phyloP scores from a whole-genome alignment of 345 rosid species.

The Citrus trifoliata region DNA sequence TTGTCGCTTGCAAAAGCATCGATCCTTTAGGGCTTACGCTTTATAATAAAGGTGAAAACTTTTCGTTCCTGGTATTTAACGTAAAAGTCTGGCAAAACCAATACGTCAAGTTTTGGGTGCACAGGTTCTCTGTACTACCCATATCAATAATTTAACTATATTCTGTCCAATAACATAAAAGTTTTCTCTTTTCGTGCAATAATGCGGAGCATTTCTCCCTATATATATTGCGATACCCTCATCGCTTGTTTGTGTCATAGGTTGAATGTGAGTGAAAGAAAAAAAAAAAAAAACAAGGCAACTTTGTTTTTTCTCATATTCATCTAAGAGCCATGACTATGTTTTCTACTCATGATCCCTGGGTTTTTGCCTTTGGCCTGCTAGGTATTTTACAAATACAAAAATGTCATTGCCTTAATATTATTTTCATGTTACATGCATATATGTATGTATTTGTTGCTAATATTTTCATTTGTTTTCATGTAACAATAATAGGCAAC shows the following conservation, averaged over 20 bases:
- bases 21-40: neutral
- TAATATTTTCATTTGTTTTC: neutral
- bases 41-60: neutral
- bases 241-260: neutral
- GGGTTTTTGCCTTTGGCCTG: slow-evolving; percentile 28
- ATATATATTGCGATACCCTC: neutral
- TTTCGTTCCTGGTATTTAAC: neutral
- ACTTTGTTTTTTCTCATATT: neutral
- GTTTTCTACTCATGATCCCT: slow-evolving; percentile 18
- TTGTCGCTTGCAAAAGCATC: neutral
- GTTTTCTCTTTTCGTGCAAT: neutral
- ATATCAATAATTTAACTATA: neutral
- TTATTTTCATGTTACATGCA: too few relatives aligned
- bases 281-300: neutral
- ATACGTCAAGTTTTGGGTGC: neutral
- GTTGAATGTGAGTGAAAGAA: neutral
- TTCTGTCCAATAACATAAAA: too few relatives aligned
- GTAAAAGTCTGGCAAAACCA: neutral
- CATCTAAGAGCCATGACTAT: slow-evolving; percentile 17
- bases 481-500: slow-evolving; percentile 17
- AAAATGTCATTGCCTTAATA: neutral
- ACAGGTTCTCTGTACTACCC: neutral
- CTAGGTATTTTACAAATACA: neutral
- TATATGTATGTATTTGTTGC: neutral
- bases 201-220: neutral